These are phyloP conservation scores for Filobasidium floriforme DNA, from an alignment of 768 basidiomycete genomes.

Conservation along the genomic window DNA sequence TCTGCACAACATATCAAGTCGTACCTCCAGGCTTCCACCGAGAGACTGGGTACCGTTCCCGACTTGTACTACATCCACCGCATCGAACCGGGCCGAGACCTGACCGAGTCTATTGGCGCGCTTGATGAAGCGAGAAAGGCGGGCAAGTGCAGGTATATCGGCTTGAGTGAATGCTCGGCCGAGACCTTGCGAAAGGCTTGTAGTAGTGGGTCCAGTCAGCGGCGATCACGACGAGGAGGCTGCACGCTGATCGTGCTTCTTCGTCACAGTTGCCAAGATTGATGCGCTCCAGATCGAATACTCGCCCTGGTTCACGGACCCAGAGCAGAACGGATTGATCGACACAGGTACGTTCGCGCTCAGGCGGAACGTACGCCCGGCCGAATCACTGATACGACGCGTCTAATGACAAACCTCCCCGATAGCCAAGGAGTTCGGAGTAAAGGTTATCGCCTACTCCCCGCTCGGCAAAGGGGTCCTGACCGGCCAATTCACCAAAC, in stretches of 20 bases:
- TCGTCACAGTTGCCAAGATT: conserved; percentile 31
- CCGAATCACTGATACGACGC: too few relatives aligned
- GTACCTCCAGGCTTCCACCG: conserved; percentile 29
- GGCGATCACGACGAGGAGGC: too few relatives aligned
- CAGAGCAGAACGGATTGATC: conserved; percentile 38
- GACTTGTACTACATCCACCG: conserved; percentile 40
- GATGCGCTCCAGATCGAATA: conserved; percentile 42
- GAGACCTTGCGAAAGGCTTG: conserved; percentile 38
- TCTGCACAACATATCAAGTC: conserved; percentile 27
- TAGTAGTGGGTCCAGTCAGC: conserved; percentile 18
- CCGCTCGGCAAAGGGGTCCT: conserved; percentile 47
- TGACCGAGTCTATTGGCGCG: conserved; percentile 35
- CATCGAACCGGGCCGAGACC: conserved; percentile 31
- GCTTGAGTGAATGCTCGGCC: conserved; percentile 38
- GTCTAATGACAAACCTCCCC: too few relatives aligned
- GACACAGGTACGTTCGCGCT: too few relatives aligned
- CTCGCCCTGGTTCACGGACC: conserved; percentile 40
- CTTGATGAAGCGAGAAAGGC: conserved; percentile 34
- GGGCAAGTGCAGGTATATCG: conserved; percentile 40
- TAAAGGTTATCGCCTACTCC: conserved; percentile 48
- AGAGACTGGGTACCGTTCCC: conserved; percentile 28
- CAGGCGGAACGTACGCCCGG: too few relatives aligned
- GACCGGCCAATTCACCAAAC: conserved; percentile 26
- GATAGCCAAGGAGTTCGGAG: conserved; percentile 49
- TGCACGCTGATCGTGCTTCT: neutral